These are phyloP conservation scores for Tolypocladium amazonense DNA, from an alignment of 2,329 filamentous ascomycete species.

Conservation along the genomic window DNA sequence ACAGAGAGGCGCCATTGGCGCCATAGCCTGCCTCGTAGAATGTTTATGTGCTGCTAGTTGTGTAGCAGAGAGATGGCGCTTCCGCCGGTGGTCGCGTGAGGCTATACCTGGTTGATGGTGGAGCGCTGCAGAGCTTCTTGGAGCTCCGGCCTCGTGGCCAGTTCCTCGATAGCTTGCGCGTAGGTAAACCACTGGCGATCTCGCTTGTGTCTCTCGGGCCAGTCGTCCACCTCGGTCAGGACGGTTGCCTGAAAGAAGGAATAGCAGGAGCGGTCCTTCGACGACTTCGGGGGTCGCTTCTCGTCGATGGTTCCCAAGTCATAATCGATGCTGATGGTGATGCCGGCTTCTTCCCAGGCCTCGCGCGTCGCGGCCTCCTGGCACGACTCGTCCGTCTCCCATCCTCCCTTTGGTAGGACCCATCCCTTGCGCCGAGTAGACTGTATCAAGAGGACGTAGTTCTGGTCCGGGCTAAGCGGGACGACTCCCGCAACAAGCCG, in stretches of 20 bases:
- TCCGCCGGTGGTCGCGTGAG: neutral
- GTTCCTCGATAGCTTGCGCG: constrained; percentile 64
- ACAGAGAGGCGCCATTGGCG: neutral
- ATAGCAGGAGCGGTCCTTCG: constrained; percentile 55
- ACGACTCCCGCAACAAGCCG: constrained; percentile 92
- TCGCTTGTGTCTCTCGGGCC: constrained; percentile 92
- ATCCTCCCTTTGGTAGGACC: constrained; percentile 96
- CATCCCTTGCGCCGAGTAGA: constrained; percentile 84
- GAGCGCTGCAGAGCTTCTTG: constrained; percentile 78
- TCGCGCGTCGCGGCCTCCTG: constrained; percentile 78
- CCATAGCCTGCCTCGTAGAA: neutral
- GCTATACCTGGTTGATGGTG: constrained; percentile 44
- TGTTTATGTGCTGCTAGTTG: neutral
- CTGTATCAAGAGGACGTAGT: constrained; percentile 85
- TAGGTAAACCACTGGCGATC: constrained; percentile 86
- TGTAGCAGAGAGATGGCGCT: neutral
- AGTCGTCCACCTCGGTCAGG: constrained; percentile 70
- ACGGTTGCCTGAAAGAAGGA: constrained; percentile 86
- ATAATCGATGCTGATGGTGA: constrained; percentile 71
- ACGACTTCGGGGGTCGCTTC: constrained; percentile 65
- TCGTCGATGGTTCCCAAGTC: constrained; percentile 84
- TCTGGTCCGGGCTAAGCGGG: constrained; percentile 75
- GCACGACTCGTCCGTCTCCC: constrained; percentile 89
- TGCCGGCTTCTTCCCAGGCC: constrained; percentile 97
- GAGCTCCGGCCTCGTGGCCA: constrained; percentile 74